Evolutionary conservation across 108 stramenopile genomes (phyloP).

Genomic region (Schizochytrium sp.): DNA sequence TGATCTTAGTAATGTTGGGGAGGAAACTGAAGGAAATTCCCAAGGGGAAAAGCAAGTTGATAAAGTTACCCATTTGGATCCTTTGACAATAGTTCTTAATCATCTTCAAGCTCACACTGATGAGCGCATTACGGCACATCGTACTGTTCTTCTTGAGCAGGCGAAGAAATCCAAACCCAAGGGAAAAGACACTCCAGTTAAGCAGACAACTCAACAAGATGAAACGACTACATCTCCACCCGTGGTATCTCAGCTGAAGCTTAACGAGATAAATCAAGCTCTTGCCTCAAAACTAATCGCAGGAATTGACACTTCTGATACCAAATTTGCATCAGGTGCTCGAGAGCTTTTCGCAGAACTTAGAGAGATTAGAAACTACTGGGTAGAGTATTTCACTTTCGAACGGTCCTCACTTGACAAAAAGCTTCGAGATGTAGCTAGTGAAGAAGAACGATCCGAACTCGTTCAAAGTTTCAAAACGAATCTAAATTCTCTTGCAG

Average conservation of each 20-base stretch:
- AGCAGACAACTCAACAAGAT: not conserved
- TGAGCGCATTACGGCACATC: slow-evolving; percentile 10
- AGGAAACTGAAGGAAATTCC: not conserved
- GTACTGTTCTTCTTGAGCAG: not conserved
- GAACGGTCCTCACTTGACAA: not conserved
- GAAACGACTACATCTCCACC: not conserved
- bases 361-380: not conserved
- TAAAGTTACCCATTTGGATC: not conserved
- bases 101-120: not conserved
- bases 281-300: not conserved
- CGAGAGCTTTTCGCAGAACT: not conserved
- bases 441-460: not conserved
- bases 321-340: not conserved
- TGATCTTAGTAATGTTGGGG: not conserved
- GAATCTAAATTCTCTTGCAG: not conserved
- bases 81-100: not conserved
- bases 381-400: not conserved
- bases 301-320: not conserved
- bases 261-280: not conserved
- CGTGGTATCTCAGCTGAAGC: not conserved
- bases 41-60: not conserved
- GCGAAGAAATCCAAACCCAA: not conserved
- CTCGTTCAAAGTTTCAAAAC: not conserved
- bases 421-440: not conserved
- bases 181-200: not conserved